A percentile compares a stretch with the other conserved stretches of the same genome.
phyloP scores from a whole-genome alignment of 192 early-diverging fungal genomes.

The Geranomyces michiganensis region DNA sequence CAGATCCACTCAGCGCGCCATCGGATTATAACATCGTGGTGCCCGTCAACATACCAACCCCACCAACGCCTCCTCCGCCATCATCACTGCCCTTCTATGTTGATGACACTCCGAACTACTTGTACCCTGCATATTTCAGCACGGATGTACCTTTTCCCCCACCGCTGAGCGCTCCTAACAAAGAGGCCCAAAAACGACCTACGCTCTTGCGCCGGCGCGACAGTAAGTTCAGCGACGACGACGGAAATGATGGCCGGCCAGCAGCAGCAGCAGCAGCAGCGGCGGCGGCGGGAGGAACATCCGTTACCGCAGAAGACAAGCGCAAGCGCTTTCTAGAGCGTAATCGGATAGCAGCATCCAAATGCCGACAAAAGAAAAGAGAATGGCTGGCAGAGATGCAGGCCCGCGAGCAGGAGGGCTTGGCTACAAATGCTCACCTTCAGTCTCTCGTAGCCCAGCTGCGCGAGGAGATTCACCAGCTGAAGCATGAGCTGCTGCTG shows the following conservation, averaged over 20 bases:
- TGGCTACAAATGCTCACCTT: conserved; percentile 34
- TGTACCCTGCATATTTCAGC: no score
- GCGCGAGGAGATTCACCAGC: conserved; percentile 45
- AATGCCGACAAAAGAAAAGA: conserved; percentile 63
- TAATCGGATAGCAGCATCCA: conserved; percentile 54
- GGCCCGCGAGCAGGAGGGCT: conserved; percentile 29
- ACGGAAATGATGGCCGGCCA: neutral
- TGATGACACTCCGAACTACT: no score
- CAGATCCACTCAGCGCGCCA: no score
- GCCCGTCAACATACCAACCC: no score
- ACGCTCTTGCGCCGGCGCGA: no score
- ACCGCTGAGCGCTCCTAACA: no score
- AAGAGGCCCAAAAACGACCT: no score
- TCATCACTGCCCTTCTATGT: no score
- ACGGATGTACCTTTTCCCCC: no score
- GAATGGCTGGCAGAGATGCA: conserved; percentile 51
- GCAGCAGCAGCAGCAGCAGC: neutral
- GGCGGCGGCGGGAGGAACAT: neutral
- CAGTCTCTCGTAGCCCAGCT: conserved; percentile 32
- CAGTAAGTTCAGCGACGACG: neutral
- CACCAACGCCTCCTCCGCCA: no score
- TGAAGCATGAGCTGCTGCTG: conserved; percentile 54
- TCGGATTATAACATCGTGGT: no score
- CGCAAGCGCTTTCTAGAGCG: conserved; percentile 47
- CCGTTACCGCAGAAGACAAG: no score